phyloP scores from a whole-genome alignment of 1,284 basidiomycete genomes.

The Cystobasidiaceae sp. region DNA sequence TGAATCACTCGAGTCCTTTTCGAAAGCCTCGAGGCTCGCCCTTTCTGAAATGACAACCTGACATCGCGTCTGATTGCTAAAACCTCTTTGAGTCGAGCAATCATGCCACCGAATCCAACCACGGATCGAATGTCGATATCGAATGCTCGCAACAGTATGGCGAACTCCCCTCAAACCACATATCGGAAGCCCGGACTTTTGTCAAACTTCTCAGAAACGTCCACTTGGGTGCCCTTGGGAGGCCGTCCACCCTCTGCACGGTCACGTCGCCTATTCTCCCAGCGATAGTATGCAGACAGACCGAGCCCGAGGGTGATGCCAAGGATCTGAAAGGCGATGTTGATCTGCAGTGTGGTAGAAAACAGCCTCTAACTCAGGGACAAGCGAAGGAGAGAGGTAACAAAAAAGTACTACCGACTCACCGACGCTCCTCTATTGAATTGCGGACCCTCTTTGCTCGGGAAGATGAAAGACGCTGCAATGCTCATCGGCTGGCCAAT shows the following conservation, averaged over 20 bases:
- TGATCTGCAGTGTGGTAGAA: slow-evolving; percentile 42
- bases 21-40: too few relatives aligned
- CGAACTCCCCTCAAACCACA: too few relatives aligned
- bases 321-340: slow-evolving; percentile 48
- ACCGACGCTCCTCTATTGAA: slow-evolving; percentile 47
- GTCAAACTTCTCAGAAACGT: background rate
- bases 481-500: slow-evolving; percentile 45
- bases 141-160: too few relatives aligned
- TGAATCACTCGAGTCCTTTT: too few relatives aligned
- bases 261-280: slow-evolving; percentile 49
- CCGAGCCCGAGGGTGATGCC: slow-evolving; percentile 45
- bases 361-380: too few relatives aligned
- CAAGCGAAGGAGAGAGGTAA: background rate
- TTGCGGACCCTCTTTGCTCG: slow-evolving; percentile 46
- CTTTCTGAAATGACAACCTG: too few relatives aligned
- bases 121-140: too few relatives aligned
- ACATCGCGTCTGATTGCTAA: too few relatives aligned
- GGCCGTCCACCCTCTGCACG: slow-evolving; percentile 47
- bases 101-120: too few relatives aligned
- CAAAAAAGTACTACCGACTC: background rate
- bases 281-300: slow-evolving; percentile 47
- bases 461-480: slow-evolving; percentile 51
- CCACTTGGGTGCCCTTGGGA: background rate
- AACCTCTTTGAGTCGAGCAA: too few relatives aligned
- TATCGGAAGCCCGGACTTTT: background rate